These are phyloP conservation scores for Middelhovenomyces tepae DNA, from an alignment of 805 yeast genomes.

Conservation along the genomic window DNA sequence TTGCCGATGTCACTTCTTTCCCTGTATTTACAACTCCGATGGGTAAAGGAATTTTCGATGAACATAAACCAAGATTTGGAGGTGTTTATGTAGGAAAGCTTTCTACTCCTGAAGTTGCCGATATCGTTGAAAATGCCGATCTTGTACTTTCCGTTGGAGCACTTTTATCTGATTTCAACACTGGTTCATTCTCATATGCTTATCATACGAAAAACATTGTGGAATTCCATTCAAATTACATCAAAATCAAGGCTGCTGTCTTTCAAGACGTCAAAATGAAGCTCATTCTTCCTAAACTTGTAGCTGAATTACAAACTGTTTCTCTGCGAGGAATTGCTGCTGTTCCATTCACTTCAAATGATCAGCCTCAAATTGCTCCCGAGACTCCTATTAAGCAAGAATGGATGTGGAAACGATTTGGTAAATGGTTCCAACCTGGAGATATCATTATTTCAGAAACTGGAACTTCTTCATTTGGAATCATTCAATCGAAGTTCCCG, in stretches of 20 bases:
- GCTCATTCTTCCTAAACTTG: slow-evolving; percentile 28
- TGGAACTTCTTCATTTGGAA: slow-evolving; percentile 58
- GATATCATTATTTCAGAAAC: slow-evolving; percentile 56
- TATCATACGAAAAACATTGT: slow-evolving; percentile 46
- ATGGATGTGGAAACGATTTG: slow-evolving; percentile 44
- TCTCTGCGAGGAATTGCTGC: slow-evolving; percentile 34
- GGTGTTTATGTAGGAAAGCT: slow-evolving; percentile 84
- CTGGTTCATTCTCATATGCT: slow-evolving; percentile 64
- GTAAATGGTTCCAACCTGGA: slow-evolving; percentile 44
- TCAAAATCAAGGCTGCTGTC: slow-evolving; percentile 42
- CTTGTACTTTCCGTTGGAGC: slow-evolving; percentile 75
- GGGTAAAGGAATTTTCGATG: slow-evolving; percentile 80
- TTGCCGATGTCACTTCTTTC: slow-evolving; percentile 62
- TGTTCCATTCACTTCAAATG: slow-evolving; percentile 45
- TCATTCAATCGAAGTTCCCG: slow-evolving; percentile 49
- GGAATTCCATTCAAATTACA: slow-evolving; percentile 48
- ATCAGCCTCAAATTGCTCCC: slow-evolving; percentile 46
- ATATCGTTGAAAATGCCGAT: slow-evolving; percentile 66
- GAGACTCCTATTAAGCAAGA: slow-evolving; percentile 29
- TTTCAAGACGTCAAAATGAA: slow-evolving; percentile 50
- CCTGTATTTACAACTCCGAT: slow-evolving; percentile 82
- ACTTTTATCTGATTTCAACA: slow-evolving; percentile 77
- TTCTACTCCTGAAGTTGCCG: slow-evolving; percentile 62
- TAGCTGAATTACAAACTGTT: slow-evolving; percentile 31
- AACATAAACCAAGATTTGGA: slow-evolving; percentile 62